Conservation (phyloP, 2,329 filamentous ascomycete genomes). For the Scedosporium minutisporum region DNA sequence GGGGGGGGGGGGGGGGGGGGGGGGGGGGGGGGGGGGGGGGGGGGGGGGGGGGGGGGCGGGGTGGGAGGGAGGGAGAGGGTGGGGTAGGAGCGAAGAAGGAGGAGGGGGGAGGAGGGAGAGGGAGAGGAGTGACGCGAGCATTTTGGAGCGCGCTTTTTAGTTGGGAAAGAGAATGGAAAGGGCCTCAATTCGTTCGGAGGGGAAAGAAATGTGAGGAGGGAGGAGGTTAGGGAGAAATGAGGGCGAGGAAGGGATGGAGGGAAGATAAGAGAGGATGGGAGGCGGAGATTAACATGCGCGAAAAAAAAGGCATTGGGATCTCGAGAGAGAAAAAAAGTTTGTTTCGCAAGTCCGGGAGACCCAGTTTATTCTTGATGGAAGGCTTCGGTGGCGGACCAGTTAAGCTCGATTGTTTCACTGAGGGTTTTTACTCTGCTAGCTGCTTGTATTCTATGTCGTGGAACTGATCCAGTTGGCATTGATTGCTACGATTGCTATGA, state of each 20-base stretch:
- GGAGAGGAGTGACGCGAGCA: slow-evolving; percentile 4
- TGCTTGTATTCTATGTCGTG: no score
- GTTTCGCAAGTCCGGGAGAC: background rate
- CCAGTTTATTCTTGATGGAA: no score
- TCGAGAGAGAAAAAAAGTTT: background rate
- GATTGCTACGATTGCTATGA: background rate
- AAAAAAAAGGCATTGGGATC: background rate
- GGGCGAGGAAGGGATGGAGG: background rate
- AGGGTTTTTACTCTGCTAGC: no score
- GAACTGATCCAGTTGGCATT: no score
- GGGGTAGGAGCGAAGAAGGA: no score
- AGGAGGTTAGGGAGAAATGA: background rate
- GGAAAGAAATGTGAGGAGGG: background rate
- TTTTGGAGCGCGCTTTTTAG: background rate
- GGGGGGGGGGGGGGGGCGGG: no score
- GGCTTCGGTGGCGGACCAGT: no score
- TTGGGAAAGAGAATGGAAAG: background rate
- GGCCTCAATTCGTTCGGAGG: background rate
- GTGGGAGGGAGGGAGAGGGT: no score
- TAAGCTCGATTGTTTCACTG: no score
- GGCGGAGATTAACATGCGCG: background rate
- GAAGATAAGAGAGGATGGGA: background rate
- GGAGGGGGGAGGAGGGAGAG: slow-evolving; percentile 4
- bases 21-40: no score
- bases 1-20: no score